Base-by-base conservation (phyloP, 176 grass and related monocot species). In the Eremochloa ophiuroides region DNA sequence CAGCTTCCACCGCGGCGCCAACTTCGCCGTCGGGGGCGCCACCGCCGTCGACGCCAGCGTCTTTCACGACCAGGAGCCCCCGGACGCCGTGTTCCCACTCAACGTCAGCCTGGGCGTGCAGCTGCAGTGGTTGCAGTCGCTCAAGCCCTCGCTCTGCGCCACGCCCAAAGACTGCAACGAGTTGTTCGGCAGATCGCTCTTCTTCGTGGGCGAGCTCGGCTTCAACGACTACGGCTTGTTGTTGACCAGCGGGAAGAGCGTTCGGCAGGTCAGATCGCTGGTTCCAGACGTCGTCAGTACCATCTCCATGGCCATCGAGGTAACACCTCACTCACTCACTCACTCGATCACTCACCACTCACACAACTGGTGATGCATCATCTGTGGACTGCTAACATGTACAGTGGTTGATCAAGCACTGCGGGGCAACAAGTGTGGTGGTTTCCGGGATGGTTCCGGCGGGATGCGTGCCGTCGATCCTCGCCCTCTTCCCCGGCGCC, bases 221-320 rank as follows among this genome's bases (percentile, higher is more conserved):
- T 10, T 59, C 80, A 93, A 84, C 59, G 90, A 89, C 43, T 93
- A 89, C 85, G 8, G 25, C 66, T 30, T 61, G 41, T 66, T 55
- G 0, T 68, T 87, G 18, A 7, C 0, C 42, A 41, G 13, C 1
- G 22, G 8, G 4, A 89, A 56, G 70, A 91, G 30, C 74, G 3
- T 94, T 12, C 10, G 73, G 0, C 55, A 91, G 59, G 23, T 83
- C 40, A 85, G 68, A 17, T 18, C 85, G 0, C 29, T 67, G 20
- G 85, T 86, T 20, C 88, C 88, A 0, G 48, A 81, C 18, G 58
- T 91, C 29, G 77, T 94, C 73, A 1, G 2, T 0, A 23, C 69
- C 34, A 81, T 94, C 73, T 81, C 83, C 16, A 88, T 33, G 20
- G 78, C 82, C 60, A 68, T 85, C 55, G 79, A 94, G 91, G 91